Conservation (phyloP, 2,329 filamentous ascomycete species). For the Colletotrichum incanum region DNA sequence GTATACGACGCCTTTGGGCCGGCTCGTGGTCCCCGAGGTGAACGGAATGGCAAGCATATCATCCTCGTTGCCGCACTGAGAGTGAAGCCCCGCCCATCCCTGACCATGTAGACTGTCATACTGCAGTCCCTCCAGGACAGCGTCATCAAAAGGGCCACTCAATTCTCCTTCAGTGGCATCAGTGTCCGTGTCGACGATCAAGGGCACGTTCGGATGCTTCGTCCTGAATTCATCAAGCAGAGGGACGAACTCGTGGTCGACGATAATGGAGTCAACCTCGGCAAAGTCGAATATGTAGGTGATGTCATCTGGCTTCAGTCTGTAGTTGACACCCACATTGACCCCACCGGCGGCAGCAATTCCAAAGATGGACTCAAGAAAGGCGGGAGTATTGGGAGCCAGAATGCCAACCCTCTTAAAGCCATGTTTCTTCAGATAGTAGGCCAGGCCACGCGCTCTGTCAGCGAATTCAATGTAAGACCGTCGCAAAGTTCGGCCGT, state of each 20-base stretch:
- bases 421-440: conserved; percentile 83
- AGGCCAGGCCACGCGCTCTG: conserved; percentile 88
- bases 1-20: conserved; percentile 93
- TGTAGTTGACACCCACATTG: conserved; percentile 76
- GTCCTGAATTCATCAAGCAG: conserved; percentile 79
- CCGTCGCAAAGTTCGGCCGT: conserved; percentile 80
- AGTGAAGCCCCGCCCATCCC: conserved; percentile 84
- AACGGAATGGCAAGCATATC: conserved; percentile 90
- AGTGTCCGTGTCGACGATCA: conserved; percentile 87
- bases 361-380: conserved; percentile 91
- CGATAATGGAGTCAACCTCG: conserved; percentile 89
- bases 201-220: conserved; percentile 73
- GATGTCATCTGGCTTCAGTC: conserved; percentile 87
- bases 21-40: conserved; percentile 92
- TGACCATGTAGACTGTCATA: conserved; percentile 77
- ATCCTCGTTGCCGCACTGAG: conserved; percentile 82
- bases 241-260: conserved; percentile 83
- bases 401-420: conserved; percentile 87
- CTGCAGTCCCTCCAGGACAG: conserved; percentile 83
- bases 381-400: conserved; percentile 93
- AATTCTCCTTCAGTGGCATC: conserved; percentile 82
- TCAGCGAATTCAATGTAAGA: conserved; percentile 88
- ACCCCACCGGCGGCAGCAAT: conserved; percentile 86
- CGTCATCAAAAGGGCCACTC: conserved; percentile 86
- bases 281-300: conserved; percentile 91